Evolutionary conservation across 2,329 filamentous ascomycete genomes (phyloP).

Genomic region (Aphanoascus verrucosus): DNA sequence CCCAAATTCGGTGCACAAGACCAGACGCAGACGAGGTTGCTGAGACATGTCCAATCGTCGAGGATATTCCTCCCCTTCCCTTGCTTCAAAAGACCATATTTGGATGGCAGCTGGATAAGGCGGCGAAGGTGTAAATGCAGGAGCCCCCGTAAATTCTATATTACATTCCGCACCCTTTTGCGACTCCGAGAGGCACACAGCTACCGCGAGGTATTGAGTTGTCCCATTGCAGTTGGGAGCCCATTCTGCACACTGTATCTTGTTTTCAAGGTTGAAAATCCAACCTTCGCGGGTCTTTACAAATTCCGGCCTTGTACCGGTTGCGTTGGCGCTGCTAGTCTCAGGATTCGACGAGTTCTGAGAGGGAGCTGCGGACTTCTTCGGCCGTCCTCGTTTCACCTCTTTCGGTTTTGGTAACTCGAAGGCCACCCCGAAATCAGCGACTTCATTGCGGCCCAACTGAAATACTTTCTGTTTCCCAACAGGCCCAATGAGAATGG

Average conservation of each 20-base stretch:
- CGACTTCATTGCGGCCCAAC: constrained; percentile 32
- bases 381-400: constrained; percentile 12
- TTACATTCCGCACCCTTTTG: constrained; percentile 27
- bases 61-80: constrained; percentile 21
- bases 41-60: constrained; percentile 35
- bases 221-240: constrained; percentile 35
- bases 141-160: constrained; percentile 28
- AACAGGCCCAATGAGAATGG: constrained; percentile 43
- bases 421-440: constrained; percentile 41
- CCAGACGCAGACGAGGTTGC: constrained; percentile 39
- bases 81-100: constrained; percentile 47
- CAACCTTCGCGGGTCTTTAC: constrained; percentile 36
- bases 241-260: constrained; percentile 42
- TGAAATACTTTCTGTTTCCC: constrained; percentile 35
- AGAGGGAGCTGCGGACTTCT: constrained; percentile 10
- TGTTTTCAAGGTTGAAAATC: constrained; percentile 47
- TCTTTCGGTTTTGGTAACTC: constrained; percentile 14
- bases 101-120: constrained; percentile 44
- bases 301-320: constrained; percentile 11
- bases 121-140: constrained; percentile 42
- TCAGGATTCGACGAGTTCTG: background rate
- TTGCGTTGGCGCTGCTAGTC: background rate
- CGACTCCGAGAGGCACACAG: constrained; percentile 30
- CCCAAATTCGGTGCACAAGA: constrained; percentile 49
- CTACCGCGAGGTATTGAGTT: constrained; percentile 49